Conservation (phyloP, 1,284 basidiomycete genomes). For the Leucoagaricus sp. region DNA sequence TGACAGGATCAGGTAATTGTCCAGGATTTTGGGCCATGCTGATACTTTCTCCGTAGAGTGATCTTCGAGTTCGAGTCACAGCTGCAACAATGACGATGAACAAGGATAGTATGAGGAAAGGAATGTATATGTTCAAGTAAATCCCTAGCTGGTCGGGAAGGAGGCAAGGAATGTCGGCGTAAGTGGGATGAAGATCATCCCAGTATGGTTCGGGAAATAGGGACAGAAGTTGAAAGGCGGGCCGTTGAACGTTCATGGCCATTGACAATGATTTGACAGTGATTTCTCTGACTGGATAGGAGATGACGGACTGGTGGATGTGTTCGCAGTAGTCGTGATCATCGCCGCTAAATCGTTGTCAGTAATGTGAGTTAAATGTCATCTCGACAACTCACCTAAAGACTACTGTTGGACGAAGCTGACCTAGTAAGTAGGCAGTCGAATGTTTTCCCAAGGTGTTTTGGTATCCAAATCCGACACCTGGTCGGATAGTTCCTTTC, state of each 20-base stretch:
- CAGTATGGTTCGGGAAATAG: slow-evolving; percentile 44
- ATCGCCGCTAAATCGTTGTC: slow-evolving; percentile 63
- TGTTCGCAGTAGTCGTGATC: slow-evolving; percentile 92
- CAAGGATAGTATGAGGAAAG: slow-evolving; percentile 44
- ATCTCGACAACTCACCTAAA: slow-evolving; percentile 61
- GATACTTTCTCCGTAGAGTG: background rate
- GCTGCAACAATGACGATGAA: slow-evolving; percentile 32
- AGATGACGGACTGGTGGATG: slow-evolving; percentile 43
- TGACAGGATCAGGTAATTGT: slow-evolving; percentile 15
- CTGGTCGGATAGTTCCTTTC: slow-evolving; percentile 71
- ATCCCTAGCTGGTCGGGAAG: slow-evolving; percentile 74
- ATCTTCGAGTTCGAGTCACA: slow-evolving; percentile 3
- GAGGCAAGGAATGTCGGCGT: slow-evolving; percentile 62
- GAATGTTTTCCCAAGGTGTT: slow-evolving; percentile 77
- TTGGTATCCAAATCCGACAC: slow-evolving; percentile 83
- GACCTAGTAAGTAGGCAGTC: slow-evolving; percentile 69
- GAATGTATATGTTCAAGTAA: slow-evolving; percentile 61
- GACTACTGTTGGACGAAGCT: slow-evolving; percentile 63
- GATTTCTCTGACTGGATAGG: slow-evolving; percentile 54
- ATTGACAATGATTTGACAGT: slow-evolving; percentile 86
- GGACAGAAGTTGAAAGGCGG: slow-evolving; percentile 87
- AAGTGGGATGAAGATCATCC: slow-evolving; percentile 28
- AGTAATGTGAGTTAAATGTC: slow-evolving; percentile 5
- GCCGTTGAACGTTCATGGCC: slow-evolving; percentile 71
- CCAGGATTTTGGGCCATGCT: background rate